phyloP scores from a whole-genome alignment of 768 basidiomycete genomes.

The Kwoniella europaea region DNA sequence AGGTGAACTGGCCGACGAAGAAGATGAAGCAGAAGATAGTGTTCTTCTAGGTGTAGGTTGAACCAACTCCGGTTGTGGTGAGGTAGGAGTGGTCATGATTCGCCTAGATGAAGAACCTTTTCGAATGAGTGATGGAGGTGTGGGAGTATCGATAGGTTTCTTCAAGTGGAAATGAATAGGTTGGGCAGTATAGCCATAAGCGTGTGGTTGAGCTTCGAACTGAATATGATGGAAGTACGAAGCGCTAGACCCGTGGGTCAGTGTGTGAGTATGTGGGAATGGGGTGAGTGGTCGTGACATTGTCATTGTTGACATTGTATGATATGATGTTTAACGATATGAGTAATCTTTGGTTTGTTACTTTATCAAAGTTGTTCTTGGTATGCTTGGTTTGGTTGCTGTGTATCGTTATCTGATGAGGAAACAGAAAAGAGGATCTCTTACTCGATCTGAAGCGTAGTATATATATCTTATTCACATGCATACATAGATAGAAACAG shows the following conservation, averaged over 20 bases:
- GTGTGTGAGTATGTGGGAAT: slow-evolving; percentile 33
- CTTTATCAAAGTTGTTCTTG: background rate
- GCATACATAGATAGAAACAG: background rate
- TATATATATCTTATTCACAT: slow-evolving; percentile 10
- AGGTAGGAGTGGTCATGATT: slow-evolving; percentile 7
- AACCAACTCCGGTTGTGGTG: slow-evolving; percentile 3
- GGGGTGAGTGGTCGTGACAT: slow-evolving; percentile 27
- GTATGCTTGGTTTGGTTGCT: background rate
- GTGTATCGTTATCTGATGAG: slow-evolving; percentile 16
- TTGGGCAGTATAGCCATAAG: slow-evolving; percentile 22
- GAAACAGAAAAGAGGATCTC: background rate
- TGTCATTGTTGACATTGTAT: slow-evolving; percentile 2
- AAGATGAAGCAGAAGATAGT: slow-evolving; percentile 11
- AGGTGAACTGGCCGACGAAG: slow-evolving; percentile 17
- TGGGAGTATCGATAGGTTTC: slow-evolving; percentile 26
- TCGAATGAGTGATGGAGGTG: slow-evolving; percentile 44
- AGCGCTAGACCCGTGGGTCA: slow-evolving; percentile 10
- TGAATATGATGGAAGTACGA: slow-evolving; percentile 18
- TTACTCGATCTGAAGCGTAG: no score
- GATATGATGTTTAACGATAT: background rate
- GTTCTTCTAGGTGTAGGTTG: slow-evolving; percentile 13
- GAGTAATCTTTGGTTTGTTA: background rate
- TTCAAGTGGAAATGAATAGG: slow-evolving; percentile 42
- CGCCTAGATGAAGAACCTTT: slow-evolving; percentile 21
- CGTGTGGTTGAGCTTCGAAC: slow-evolving; percentile 19